Base-by-base conservation (phyloP, 1,284 basidiomycete genomes). In the Puccinia novopanici region DNA sequence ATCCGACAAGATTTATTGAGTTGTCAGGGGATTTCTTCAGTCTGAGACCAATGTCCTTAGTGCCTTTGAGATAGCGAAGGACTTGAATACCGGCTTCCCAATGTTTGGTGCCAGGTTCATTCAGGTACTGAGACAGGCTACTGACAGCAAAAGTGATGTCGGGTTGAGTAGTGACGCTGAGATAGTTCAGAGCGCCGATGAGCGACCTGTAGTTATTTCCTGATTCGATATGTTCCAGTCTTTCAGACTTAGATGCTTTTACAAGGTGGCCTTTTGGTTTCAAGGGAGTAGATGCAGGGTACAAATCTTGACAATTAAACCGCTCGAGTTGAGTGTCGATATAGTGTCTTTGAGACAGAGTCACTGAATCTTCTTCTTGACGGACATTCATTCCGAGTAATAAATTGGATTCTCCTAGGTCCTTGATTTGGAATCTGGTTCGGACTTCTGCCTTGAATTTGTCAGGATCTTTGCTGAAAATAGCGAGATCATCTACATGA, bases 391-490 rank as follows among this genome's bases (percentile, higher is more conserved):
- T 52, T 19, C 68, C 68, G 4, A 71, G 68, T 3, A 71, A 27
- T 15, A 45, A 15, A 45, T 15, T 45, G 6, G 45, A 45, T 45
- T 45, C 45, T 6, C 45, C 45, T 45, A 71, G 3, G n/a, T 71
- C 68, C 17, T 71, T 71, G 45, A 71, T 71, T 48, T 71, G 22
- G 40, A 71, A 71, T 17, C 48, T 3, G 17, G 27, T 15, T 17
- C 24, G 6, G 2, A 71, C 48, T 52, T 71, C 68, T 30, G 40
- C n/a, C 27, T 71, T 71, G 42, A 71, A 71, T 3, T 22, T 27
- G 3, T 71, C 40, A 3, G 48, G 68, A 50, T 71, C 42, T 27
- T 71, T 71, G 13, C 68, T 52, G n/a, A n/a, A n/a, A n/a, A n/a
- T n/a, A n/a, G n/a, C n/a, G n/a, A n/a, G n/a, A n/a, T n/a, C n/a